Evolutionary conservation across 805 yeast genomes (phyloP).

Genomic region (Clavispora fructus): DNA sequence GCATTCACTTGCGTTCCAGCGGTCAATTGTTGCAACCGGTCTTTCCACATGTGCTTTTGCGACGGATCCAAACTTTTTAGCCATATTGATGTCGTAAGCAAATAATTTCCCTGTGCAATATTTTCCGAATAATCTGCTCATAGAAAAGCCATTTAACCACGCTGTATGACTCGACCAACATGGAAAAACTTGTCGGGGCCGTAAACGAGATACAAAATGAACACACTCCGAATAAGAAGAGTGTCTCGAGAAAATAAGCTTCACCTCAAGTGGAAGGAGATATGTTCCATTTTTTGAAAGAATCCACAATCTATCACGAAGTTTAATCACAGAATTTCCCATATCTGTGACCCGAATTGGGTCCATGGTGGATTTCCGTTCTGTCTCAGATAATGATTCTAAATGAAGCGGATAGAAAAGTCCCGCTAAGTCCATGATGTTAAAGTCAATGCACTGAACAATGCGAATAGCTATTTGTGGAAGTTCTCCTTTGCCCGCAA

Average conservation of each 20-base stretch:
- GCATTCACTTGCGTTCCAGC: slow-evolving; percentile 32
- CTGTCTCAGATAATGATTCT: slow-evolving; percentile 9
- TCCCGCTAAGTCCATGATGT: slow-evolving; percentile 29
- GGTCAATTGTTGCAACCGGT: slow-evolving; percentile 21
- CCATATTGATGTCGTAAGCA: slow-evolving; percentile 8
- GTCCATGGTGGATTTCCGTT: background rate
- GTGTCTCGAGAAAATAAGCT: slow-evolving; percentile 41
- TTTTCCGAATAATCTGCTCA: slow-evolving; percentile 36
- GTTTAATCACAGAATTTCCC: slow-evolving; percentile 20
- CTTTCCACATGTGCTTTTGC: slow-evolving; percentile 5
- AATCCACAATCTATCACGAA: slow-evolving; percentile 24
- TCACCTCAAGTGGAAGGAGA: slow-evolving; percentile 31
- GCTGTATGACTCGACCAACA: slow-evolving; percentile 27
- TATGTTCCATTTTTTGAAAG: slow-evolving; percentile 20
- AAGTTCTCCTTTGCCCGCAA: background rate
- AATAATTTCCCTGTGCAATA: slow-evolving; percentile 8
- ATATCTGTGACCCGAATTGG: background rate
- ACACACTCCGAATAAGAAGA: slow-evolving; percentile 40
- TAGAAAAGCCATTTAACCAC: slow-evolving; percentile 36
- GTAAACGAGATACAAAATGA: slow-evolving; percentile 29
- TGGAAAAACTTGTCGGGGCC: slow-evolving; percentile 40
- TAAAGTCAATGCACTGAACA: slow-evolving; percentile 34
- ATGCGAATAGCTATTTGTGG: slow-evolving; percentile 18
- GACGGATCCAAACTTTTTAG: background rate
- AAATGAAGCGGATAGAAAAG: slow-evolving; percentile 22